Percentiles rank a stretch among this genome's conserved stretches.
phyloP scores from a whole-genome alignment of 139 green algal genomes.

The Haematococcus sp. region DNA sequence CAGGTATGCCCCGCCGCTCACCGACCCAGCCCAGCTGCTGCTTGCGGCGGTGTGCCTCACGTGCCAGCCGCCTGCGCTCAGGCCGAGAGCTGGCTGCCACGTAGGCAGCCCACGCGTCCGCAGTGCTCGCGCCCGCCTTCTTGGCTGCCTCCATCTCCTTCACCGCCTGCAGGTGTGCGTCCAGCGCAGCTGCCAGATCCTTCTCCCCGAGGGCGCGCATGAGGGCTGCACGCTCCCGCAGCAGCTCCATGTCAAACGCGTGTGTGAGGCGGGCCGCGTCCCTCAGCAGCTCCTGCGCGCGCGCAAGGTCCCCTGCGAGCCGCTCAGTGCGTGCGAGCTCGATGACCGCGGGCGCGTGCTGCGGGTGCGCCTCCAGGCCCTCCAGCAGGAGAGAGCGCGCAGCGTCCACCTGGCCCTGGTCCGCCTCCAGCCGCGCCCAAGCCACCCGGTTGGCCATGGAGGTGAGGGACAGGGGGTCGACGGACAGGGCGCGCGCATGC shows the following conservation, averaged over 20 bases:
- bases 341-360: background rate
- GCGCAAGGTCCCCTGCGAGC: background rate
- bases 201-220: constrained; percentile 24
- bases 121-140: background rate
- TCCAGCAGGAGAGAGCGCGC: constrained; percentile 18
- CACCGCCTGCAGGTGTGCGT: constrained; percentile 14
- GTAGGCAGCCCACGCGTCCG: constrained; percentile 5
- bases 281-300: background rate
- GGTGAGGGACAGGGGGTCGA: constrained; percentile 17
- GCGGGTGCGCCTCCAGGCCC: constrained; percentile 22
- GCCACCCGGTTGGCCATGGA: constrained; percentile 21
- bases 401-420: constrained; percentile 10
- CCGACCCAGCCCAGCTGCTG: constrained; percentile 6
- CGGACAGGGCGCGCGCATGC: constrained; percentile 13
- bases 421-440: constrained; percentile 25
- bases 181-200: constrained; percentile 23
- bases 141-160: background rate
- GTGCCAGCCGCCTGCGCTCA: background rate
- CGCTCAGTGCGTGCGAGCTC: background rate
- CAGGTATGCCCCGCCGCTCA: background rate
- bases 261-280: background rate
- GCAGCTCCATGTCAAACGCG: constrained; percentile 11
- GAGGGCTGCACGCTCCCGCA: constrained; percentile 12
- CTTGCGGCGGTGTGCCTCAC: background rate
- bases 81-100: background rate